Conservation (phyloP, 2,329 filamentous ascomycete genomes). For the Aspergillus udagawae region DNA sequence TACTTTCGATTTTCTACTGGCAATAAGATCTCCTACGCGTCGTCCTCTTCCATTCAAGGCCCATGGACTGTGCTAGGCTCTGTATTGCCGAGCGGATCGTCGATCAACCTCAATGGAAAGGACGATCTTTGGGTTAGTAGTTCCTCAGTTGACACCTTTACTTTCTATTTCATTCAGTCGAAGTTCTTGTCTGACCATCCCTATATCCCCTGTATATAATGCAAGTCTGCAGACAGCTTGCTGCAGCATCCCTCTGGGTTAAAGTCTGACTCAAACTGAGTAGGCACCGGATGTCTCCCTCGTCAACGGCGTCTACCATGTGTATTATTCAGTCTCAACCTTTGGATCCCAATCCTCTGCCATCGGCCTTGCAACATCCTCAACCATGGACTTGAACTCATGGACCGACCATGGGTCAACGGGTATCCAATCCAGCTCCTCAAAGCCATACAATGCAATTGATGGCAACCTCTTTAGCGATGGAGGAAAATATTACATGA, state of each 20-base stretch:
- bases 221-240: too few relatives aligned
- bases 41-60: conserved; percentile 44
- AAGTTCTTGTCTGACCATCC: neutral
- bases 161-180: neutral
- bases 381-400: conserved; percentile 33
- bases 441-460: conserved; percentile 56
- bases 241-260: too few relatives aligned
- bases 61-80: conserved; percentile 50
- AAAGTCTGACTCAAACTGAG: neutral
- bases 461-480: conserved; percentile 52
- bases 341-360: conserved; percentile 60
- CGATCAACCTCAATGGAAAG: conserved; percentile 44
- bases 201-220: too few relatives aligned
- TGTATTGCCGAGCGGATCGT: conserved; percentile 44
- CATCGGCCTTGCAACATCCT: conserved; percentile 56
- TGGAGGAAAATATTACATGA: conserved; percentile 46
- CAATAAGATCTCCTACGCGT: conserved; percentile 47
- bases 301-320: conserved; percentile 58
- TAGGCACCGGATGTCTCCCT: conserved; percentile 61
- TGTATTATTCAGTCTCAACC: conserved; percentile 62
- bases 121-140: conserved; percentile 47
- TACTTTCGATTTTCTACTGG: conserved; percentile 55
- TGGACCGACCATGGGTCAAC: conserved; percentile 34
- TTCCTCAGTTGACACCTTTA: neutral
- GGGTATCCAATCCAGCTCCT: conserved; percentile 33